Base-by-base conservation (phyloP, 139 green algal species). In the Chlamydomonas eustigma region DNA sequence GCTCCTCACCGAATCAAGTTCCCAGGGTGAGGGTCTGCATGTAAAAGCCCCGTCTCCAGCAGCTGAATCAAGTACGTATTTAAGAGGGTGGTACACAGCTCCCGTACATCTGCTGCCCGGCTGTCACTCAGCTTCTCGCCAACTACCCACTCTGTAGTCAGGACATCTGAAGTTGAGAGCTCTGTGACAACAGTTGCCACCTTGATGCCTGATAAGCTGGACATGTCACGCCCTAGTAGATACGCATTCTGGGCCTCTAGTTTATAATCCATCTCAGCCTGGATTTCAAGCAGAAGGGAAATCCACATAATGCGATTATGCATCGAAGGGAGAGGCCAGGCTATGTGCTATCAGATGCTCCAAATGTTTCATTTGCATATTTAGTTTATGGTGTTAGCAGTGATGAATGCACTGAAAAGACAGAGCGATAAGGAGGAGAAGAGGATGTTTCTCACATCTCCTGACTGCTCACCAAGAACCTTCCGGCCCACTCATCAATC, bases 41-140 rank as follows among this genome's bases (percentile, higher is more conserved):
- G 93, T 73, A 98, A 88, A 70, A 94, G 85, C 32, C 92, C 93
- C 0, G 91, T 95, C 69, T 95, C 91, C 64, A 91, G 77, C 68
- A 89, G 80, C 69, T 75, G 68, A 37, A 93, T 89, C 32, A 97
- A 88, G 88, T 97, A 97, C 52, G 82, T 85, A 67, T 91, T 93
- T 24, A 97, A 84, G 76, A 97, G 85, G 3, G 90, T 95, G 78
- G 78, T 89, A 87, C 89, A 94, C 72, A 96, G 86, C 83, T 85
- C 75, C 4, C 86, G 80, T 31, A 95, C 87, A 75, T 97, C 92
- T 0, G 64, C 39, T 3, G 90, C 90, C 6, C 52, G 76, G 76
- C 81, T 90, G 74, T 95, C 90, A 31, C 79, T 86, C 71, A 97
- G 84, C 83, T 93, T 93, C 87, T 94, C 90, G 30, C 90, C 90